Evolutionary conservation across 73 alveolate species (phyloP), one percentile per base, ranked within the genome.

Genomic region (Loxodes magnus): DNA sequence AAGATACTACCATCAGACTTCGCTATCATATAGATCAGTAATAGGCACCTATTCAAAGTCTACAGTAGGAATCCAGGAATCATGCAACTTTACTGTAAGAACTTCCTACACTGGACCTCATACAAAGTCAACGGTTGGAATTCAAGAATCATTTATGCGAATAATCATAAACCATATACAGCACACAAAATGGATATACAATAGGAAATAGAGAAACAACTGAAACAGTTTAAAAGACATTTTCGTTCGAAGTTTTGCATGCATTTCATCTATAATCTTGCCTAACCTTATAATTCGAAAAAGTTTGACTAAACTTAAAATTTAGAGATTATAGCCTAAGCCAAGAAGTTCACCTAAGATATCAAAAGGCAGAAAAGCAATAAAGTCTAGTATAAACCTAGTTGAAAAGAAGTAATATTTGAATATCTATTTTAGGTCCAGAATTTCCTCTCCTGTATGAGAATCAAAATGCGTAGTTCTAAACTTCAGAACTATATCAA

Each of bases 321-420:
- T 38, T 28, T 21, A 0, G 64, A 42, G 27, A 29, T 39, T 1
- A 19, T 3, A 54, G 9, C 20, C 4, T 7, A 20, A 27, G 59
- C 23, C 19, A 62, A 38, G 21, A 6, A 70, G 0, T 16, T 30
- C 19, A n/a, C n/a, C n/a, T n/a, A n/a, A n/a, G n/a, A n/a, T n/a
- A 0, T 61, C 90, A 22, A 76, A 52, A 5, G 90, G 90, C 4
- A 68, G 31, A 16, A 67, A 22, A 7, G 84, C 68, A 2, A 74
- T 37, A 27, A 76, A 26, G 38, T 76, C 90, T 15, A 69, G 20
- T 25, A 61, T 31, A 37, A 76, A 76, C 31, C 69, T 50, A 4
- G 67, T 58, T 43, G 42, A 24, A n/a, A n/a, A n/a, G 14, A 61
- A 16, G 37, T 76, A 76, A 27, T 51, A 28, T 37, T 23, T 28